These are phyloP conservation scores for Gossypium arboreum DNA, from an alignment of 345 rosid species.

Conservation along the genomic window DNA sequence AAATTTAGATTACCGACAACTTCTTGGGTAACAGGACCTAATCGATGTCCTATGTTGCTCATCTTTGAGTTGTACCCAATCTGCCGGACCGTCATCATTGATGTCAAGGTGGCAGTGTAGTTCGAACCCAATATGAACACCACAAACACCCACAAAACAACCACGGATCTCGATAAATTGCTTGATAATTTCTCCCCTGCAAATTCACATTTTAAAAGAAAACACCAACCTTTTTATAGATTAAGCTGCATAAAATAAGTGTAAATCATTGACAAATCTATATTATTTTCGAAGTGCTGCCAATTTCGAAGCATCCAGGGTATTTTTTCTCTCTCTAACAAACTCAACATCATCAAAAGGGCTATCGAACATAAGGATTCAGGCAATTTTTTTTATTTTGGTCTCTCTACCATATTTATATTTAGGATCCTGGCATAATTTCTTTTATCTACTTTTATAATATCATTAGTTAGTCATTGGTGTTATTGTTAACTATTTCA, in stretches of 20 bases:
- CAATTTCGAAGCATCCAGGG: too few species aligned
- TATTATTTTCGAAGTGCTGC: not conserved
- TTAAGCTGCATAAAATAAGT: not conserved
- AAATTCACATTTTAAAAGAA: not conserved
- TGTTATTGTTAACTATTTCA: too few species aligned
- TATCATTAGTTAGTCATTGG: too few species aligned
- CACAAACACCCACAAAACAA: constrained; percentile 39
- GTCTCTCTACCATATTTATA: too few species aligned
- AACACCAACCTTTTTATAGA: too few species aligned
- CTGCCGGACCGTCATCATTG: constrained; percentile 33
- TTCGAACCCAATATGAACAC: constrained; percentile 37
- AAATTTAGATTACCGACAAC: not conserved
- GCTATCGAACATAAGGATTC: too few species aligned
- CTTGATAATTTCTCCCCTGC: constrained; percentile 32
- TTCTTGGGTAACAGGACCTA: not conserved
- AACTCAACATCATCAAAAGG: too few species aligned
- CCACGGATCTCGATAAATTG: constrained; percentile 36
- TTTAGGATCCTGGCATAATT: too few species aligned
- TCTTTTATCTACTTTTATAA: too few species aligned
- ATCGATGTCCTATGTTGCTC: constrained; percentile 20
- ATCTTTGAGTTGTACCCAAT: constrained; percentile 14
- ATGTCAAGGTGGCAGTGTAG: constrained; percentile 40
- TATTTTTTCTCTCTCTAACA: too few species aligned
- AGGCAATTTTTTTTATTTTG: too few species aligned
- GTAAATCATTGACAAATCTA: not conserved